Percentiles rank a stretch among this genome's conserved stretches.
phyloP scores from a whole-genome alignment of 164 flowering plant species.

The Annona cherimola region DNA sequence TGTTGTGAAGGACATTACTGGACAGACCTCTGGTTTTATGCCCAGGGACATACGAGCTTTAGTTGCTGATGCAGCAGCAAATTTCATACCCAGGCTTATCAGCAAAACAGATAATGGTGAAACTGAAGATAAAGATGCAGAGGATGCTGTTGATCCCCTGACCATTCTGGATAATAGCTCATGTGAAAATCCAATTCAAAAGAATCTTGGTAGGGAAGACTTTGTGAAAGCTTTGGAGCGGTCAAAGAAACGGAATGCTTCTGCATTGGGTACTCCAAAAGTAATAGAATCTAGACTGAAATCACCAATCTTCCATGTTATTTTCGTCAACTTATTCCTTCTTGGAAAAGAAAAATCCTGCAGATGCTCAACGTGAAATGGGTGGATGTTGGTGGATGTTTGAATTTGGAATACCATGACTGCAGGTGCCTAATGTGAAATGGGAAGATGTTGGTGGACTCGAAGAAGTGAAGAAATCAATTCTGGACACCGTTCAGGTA shows the following conservation, averaged over 20 bases:
- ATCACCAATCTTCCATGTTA: background rate
- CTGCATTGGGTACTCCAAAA: constrained; percentile 91
- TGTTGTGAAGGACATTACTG: constrained; percentile 57
- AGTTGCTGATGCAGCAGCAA: constrained; percentile 81
- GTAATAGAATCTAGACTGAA: constrained; percentile 26
- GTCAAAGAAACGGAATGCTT: constrained; percentile 83
- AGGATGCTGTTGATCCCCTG: constrained; percentile 9
- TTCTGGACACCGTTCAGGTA: constrained; percentile 96
- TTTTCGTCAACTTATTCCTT: background rate
- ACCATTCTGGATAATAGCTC: constrained; percentile 14
- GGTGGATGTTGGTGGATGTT: background rate
- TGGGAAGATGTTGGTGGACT: constrained; percentile 99
- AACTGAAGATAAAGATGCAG: constrained; percentile 13
- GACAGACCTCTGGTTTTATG: constrained; percentile 88
- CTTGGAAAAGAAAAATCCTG: constrained; percentile 5
- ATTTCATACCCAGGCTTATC: constrained; percentile 31
- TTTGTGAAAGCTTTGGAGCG: constrained; percentile 62
- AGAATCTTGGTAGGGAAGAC: constrained; percentile 44
- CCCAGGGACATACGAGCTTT: constrained; percentile 74
- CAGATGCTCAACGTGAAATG: too few relatives aligned
- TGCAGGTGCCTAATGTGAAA: constrained; percentile 83
- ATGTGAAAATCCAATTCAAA: constrained; percentile 16
- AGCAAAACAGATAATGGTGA: constrained; percentile 13
- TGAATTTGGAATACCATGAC: constrained; percentile 14
- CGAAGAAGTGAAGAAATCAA: constrained; percentile 89